These are phyloP conservation scores for Physocladia obscura DNA, from an alignment of 192 early-diverging fungal species.

Conservation along the genomic window DNA sequence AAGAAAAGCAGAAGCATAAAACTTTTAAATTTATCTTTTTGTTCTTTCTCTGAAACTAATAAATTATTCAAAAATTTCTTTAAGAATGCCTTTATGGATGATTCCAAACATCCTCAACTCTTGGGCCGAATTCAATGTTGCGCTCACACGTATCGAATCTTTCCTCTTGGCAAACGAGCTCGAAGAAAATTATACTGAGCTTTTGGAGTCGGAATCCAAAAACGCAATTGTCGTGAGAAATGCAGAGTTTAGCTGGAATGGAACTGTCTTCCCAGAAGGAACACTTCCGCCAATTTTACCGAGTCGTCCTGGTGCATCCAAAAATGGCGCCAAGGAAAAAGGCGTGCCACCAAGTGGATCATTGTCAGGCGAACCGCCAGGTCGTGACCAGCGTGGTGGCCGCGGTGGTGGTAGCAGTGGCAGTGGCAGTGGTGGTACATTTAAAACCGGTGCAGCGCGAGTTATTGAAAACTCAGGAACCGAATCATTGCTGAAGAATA, in stretches of 20 bases:
- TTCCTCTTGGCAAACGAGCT: constrained; percentile 63
- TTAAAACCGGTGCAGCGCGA: background rate
- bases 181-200: constrained; percentile 43
- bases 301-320: background rate
- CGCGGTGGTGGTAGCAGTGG: constrained; percentile 43
- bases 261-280: background rate
- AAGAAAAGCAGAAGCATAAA: too few species aligned
- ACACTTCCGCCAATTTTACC: background rate
- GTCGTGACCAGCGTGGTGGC: too few species aligned
- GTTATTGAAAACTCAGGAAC: too few species aligned
- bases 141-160: constrained; percentile 41
- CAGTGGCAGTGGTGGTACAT: too few species aligned
- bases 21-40: too few species aligned
- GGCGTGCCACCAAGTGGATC: too few species aligned
- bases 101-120: constrained; percentile 45
- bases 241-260: constrained; percentile 60
- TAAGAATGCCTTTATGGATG: constrained; percentile 54
- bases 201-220: constrained; percentile 40
- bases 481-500: constrained; percentile 37
- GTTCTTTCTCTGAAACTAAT: too few species aligned
- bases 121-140: constrained; percentile 51
- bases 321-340: background rate
- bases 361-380: background rate
- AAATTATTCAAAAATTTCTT: too few species aligned
- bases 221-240: constrained; percentile 46